A percentile compares a stretch with the other conserved stretches of the same genome.
phyloP scores from a whole-genome alignment of 345 rosid species.

The Gossypium bickii region DNA sequence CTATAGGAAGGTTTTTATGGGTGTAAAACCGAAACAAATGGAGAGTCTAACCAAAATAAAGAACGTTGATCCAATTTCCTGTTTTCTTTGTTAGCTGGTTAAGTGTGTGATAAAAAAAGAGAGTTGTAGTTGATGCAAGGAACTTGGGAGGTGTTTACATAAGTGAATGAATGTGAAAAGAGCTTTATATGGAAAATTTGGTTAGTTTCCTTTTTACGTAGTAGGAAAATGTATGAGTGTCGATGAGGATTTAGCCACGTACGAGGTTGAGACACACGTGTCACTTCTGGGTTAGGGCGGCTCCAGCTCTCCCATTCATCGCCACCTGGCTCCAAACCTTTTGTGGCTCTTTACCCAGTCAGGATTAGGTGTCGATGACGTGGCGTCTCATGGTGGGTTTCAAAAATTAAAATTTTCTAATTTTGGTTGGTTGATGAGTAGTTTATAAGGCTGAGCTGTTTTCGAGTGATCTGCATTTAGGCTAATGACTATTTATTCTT shows the following conservation, averaged over 20 bases:
- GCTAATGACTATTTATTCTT: background rate
- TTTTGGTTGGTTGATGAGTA: background rate
- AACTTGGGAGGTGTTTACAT: too few species aligned
- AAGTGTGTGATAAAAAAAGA: background rate
- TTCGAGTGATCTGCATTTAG: background rate
- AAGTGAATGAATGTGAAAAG: too few species aligned
- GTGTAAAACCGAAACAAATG: slow-evolving; percentile 22
- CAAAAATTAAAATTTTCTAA: background rate
- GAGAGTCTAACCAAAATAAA: background rate
- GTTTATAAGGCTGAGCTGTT: background rate
- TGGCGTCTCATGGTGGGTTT: background rate
- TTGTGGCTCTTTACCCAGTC: background rate
- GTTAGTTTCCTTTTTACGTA: background rate
- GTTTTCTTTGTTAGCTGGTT: background rate
- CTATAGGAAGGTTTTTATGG: slow-evolving; percentile 21
- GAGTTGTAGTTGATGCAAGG: too few species aligned
- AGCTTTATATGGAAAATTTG: background rate
- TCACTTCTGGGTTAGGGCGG: background rate
- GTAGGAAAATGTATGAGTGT: background rate
- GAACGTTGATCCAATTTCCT: background rate
- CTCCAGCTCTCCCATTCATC: background rate
- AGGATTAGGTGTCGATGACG: background rate
- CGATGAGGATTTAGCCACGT: background rate
- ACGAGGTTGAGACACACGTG: background rate
- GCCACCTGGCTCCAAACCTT: background rate